Evolutionary conservation across 139 green algal species (phyloP).

Genomic region (Picochlorum costavermella): DNA sequence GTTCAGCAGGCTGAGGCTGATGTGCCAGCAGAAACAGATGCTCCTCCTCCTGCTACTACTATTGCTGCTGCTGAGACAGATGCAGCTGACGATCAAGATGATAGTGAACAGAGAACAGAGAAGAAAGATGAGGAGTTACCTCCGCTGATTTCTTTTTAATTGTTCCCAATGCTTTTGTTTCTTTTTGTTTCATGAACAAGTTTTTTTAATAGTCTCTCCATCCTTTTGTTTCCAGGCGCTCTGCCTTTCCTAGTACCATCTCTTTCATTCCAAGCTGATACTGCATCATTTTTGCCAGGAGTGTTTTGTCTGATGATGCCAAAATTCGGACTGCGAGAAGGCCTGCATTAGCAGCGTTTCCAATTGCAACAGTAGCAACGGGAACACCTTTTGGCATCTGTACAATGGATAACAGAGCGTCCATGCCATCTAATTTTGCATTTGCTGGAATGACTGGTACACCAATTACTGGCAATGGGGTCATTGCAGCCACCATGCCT

Average conservation of each 20-base stretch:
- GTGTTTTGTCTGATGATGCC: conserved; percentile 34
- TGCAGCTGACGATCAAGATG: background rate
- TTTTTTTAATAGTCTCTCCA: conserved; percentile 51
- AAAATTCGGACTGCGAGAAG: conserved; percentile 88
- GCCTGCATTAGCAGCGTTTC: conserved; percentile 91
- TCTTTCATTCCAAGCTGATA: conserved; percentile 56
- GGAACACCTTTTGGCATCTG: conserved; percentile 95
- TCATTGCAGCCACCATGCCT: conserved; percentile 95
- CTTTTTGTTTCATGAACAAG: conserved; percentile 5
- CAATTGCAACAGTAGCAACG: conserved; percentile 94
- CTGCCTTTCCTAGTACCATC: conserved; percentile 66
- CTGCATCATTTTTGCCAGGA: conserved; percentile 56
- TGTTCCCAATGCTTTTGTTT: background rate
- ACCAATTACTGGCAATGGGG: conserved; percentile 90
- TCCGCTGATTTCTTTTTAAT: too few relatives aligned
- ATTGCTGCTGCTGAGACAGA: too few relatives aligned
- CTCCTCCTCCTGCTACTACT: background rate
- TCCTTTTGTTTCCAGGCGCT: conserved; percentile 53
- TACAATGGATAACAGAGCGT: conserved; percentile 89
- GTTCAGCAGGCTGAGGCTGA: background rate
- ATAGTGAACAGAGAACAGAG: background rate
- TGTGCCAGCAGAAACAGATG: background rate
- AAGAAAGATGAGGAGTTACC: too few relatives aligned
- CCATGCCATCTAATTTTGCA: conserved; percentile 85
- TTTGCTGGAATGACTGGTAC: conserved; percentile 83